Evolutionary conservation across 495 filamentous ascomycete genomes (phyloP), one percentile per base, ranked within the genome.

Genomic region (Margaritispora aquatica): DNA sequence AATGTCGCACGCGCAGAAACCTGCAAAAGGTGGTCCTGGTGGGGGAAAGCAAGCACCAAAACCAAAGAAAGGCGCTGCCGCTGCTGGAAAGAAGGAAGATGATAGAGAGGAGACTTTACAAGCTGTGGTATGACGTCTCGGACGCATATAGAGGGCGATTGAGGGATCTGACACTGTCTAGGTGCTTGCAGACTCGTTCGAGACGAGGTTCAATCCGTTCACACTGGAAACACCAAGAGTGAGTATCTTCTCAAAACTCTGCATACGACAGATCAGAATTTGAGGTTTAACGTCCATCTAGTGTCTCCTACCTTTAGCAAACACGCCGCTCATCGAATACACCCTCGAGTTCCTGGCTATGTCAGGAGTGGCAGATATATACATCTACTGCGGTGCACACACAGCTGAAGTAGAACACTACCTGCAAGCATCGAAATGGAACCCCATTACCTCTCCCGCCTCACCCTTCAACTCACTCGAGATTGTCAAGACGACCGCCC

Each of bases 311-410:
- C 93, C 93, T 26, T 79, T 99, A 58, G 95, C 89, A 51, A 97
- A 97, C 66, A 89, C 85, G 1, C 95, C 95, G 20, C 77, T 97
- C 56, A 96, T 99, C 73, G 93, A 97, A 74, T 97, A 99, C 70
- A 96, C 93, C 2, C 84, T 97, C 61, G 94, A 99, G 70, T 97
- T 94, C 70, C 86, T 99, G 0, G 92, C 93, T 51, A 89, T 89
- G 80, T 88, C 92, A 34, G 93, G 92, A 29, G 90, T 97, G 1
- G 82, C 93, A 60, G 92, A 97, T 34, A 85, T 97, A 38, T 94
- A 90, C 68, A 80, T 99, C 59, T 97, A 96, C 71, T 92, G 87
- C 61, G 89, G 90, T 46, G 85, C 88, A 22, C 94, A 99, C 68
- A 88, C 87, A n/a, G 87, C 93, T 41, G 82, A 92, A 66, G 77